A percentile compares a stretch with the other conserved stretches of the same genome.
Evolutionary conservation across 176 grass and related monocot genomes (phyloP).

Genomic region (sorghum (Sorghum bicolor)): DNA sequence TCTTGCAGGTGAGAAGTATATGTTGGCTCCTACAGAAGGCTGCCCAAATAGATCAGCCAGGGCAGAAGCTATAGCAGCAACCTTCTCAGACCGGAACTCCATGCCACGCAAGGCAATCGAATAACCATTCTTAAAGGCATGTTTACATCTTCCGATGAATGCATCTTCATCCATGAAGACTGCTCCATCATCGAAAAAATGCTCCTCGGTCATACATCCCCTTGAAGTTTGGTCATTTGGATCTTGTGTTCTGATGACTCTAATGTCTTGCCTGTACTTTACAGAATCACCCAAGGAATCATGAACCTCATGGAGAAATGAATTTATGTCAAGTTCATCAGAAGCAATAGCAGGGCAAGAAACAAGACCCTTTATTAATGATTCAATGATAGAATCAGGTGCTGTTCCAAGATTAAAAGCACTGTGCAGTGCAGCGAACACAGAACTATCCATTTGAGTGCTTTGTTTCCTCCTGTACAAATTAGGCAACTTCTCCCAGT

Average conservation of each 20-base stretch:
- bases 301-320: constrained; percentile 51
- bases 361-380: constrained; percentile 50
- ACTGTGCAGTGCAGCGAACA: constrained; percentile 45
- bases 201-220: constrained; percentile 38
- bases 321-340: constrained; percentile 70
- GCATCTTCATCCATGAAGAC: constrained; percentile 29
- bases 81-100: constrained; percentile 62
- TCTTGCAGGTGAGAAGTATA: constrained; percentile 75
- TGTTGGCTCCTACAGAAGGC: constrained; percentile 81
- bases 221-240: constrained; percentile 11
- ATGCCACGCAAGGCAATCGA: constrained; percentile 83
- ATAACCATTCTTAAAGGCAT: constrained; percentile 67
- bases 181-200: constrained; percentile 39
- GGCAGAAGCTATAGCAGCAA: constrained; percentile 57
- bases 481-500: constrained; percentile 65
- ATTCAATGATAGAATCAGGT: constrained; percentile 46
- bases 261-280: constrained; percentile 67
- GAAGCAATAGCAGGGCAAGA: constrained; percentile 75
- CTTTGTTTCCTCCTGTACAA: constrained; percentile 38
- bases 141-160: constrained; percentile 41
- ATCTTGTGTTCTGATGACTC: constrained; percentile 55
- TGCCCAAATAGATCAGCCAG: constrained; percentile 80
- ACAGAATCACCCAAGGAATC: constrained; percentile 45
- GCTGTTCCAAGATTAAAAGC: constrained; percentile 40
- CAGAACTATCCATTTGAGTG: constrained; percentile 26